These are phyloP conservation scores for Candida chauliodis DNA, from an alignment of 805 yeast species.

Conservation along the genomic window DNA sequence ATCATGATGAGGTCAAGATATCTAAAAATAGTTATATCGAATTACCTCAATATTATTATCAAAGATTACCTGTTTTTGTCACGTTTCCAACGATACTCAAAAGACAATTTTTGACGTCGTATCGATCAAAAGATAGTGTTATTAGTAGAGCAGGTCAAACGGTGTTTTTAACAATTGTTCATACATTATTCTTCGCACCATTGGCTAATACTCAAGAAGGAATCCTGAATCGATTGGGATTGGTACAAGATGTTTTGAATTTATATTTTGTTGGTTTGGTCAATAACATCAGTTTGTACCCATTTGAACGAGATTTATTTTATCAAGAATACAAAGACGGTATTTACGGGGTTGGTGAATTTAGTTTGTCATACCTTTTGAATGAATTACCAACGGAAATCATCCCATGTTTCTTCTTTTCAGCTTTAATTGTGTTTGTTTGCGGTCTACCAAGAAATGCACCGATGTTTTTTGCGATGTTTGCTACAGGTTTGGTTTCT, in stretches of 20 bases:
- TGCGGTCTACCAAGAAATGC: conserved; percentile 71
- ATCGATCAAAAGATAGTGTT: conserved; percentile 49
- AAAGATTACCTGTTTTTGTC: conserved; percentile 19
- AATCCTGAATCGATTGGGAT: conserved; percentile 65
- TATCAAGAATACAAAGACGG: conserved; percentile 77
- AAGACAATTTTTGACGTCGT: conserved; percentile 32
- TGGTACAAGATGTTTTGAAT: conserved; percentile 70
- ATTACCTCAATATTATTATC: conserved; percentile 39
- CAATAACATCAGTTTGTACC: conserved; percentile 73
- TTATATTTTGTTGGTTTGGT: conserved; percentile 77
- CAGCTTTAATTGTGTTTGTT: conserved; percentile 62
- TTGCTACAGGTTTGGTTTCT: conserved; percentile 50
- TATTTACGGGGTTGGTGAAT: conserved; percentile 62
- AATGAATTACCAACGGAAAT: conserved; percentile 71
- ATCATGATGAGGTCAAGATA: conserved; percentile 7
- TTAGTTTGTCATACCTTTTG: conserved; percentile 54
- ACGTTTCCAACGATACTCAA: conserved; percentile 28
- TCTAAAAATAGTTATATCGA: conserved; percentile 33
- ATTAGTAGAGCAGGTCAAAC: conserved; percentile 65
- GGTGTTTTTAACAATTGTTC: conserved; percentile 58
- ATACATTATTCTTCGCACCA: conserved; percentile 60
- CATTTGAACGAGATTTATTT: conserved; percentile 68
- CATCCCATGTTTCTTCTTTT: conserved; percentile 52
- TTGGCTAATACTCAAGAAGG: conserved; percentile 41
- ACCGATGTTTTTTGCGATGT: conserved; percentile 61